Evolutionary conservation across 305 asterid genomes (phyloP).

Genomic region (Caryopteris hybrid): DNA sequence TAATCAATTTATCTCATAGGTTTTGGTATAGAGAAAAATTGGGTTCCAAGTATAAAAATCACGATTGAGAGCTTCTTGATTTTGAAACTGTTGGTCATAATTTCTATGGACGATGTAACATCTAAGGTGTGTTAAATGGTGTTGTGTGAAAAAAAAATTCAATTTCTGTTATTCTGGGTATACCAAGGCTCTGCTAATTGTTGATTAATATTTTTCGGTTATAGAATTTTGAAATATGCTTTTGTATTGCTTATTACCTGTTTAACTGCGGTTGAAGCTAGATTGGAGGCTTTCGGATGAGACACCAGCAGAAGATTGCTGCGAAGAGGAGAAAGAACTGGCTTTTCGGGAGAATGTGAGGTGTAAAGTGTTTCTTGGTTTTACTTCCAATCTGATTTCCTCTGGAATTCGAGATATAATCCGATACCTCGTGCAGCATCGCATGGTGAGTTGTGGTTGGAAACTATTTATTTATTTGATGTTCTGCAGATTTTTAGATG

Average conservation of each 20-base stretch:
- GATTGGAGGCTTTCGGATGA: conserved; percentile 96
- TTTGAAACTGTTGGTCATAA: background rate
- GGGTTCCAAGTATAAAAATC: background rate
- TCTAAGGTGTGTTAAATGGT: no score
- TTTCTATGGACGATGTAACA: no score
- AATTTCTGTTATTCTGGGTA: background rate
- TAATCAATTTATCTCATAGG: background rate
- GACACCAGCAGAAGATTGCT: conserved; percentile 53
- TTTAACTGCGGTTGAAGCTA: conserved; percentile 56
- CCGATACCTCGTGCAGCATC: conserved; percentile 79
- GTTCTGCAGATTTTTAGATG: background rate
- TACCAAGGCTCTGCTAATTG: background rate
- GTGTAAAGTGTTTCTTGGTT: conserved; percentile 89
- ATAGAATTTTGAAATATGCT: conserved; percentile 1
- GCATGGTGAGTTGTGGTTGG: conserved; percentile 56
- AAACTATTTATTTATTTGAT: background rate
- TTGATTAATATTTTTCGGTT: background rate
- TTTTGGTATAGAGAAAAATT: background rate
- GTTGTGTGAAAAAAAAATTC: no score
- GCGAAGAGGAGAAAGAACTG: conserved; percentile 58
- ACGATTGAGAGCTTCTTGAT: background rate
- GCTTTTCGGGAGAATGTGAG: conserved; percentile 60
- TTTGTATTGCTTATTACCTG: conserved; percentile 15
- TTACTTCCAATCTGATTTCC: conserved; percentile 89
- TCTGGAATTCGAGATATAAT: conserved; percentile 84